Percentiles rank a stretch among this genome's conserved stretches.
phyloP scores from a whole-genome alignment of 1,139 yeast genomes.

The Magnusiomyces tetraspermus region DNA sequence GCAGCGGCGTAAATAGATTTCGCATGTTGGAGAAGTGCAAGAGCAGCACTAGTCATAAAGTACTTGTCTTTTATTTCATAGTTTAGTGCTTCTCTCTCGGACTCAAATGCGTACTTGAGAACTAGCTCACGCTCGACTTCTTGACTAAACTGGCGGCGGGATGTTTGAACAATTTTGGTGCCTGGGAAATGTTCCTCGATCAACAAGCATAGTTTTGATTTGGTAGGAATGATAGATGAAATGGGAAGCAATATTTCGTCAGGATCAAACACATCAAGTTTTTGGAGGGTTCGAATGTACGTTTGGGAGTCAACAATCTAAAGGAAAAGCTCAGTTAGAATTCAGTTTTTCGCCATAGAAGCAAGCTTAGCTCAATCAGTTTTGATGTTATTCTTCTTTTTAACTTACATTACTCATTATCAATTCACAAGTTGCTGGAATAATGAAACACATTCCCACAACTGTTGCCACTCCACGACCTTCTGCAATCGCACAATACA shows the following conservation, averaged over 20 bases:
- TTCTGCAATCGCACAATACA: constrained; percentile 31
- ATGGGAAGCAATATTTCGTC: constrained; percentile 34
- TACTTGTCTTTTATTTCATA: constrained; percentile 20
- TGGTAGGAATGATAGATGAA: constrained; percentile 19
- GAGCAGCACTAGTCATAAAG: constrained; percentile 32
- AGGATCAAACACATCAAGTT: constrained; percentile 34
- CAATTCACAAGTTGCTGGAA: constrained; percentile 29
- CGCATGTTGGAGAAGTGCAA: constrained; percentile 31
- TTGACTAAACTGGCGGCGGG: constrained; percentile 18
- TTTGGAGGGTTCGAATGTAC: constrained; percentile 39
- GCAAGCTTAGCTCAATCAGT: too few species aligned
- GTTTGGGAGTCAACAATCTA: constrained; percentile 38
- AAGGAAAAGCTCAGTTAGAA: too few species aligned
- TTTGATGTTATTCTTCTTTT: too few species aligned
- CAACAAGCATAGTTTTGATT: constrained; percentile 33
- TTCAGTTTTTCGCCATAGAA: too few species aligned
- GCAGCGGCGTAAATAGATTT: constrained; percentile 15
- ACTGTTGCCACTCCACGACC: constrained; percentile 28
- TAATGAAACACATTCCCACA: constrained; percentile 35
- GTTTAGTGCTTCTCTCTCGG: constrained; percentile 18
- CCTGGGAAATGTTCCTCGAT: constrained; percentile 31
- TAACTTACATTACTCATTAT: constrained; percentile 29
- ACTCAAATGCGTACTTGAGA: constrained; percentile 17
- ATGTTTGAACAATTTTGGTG: constrained; percentile 24
- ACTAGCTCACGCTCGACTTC: constrained; percentile 6